Base-by-base conservation (phyloP, 306 rosid genomes). In the Pachyrhizus erosus region DNA sequence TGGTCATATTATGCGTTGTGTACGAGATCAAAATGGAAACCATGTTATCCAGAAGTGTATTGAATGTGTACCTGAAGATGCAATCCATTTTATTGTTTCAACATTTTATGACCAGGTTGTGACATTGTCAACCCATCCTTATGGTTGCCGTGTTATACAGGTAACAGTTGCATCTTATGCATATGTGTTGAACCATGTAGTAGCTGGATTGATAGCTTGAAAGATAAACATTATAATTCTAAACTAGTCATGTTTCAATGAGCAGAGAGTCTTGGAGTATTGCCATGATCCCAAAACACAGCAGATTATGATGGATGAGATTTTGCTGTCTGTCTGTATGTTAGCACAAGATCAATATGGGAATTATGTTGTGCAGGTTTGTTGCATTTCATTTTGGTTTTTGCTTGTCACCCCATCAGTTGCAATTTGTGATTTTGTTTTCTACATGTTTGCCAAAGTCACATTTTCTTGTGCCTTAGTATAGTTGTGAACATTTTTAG, bases 271-370 rank as follows among this genome's bases (percentile, higher is more conserved):
- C 74, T 89, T 95, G 77, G 99, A 95, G 85, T 93, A 93, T 87
- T 95, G 99, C 84, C 83, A 80, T 39, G 98, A 95, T 82, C 87
- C 87, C 84, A 85, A 80, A 72, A 95, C 99, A 0, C 94, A 93
- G 87, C 89, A 89, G 88, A 90, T 88, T 86, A 92, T 95, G 86
- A 95, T 95, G 99, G 98, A 91, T 84, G 98, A 95, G 89, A 95
- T 95, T 84, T 84, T 95, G 87, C 94, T 92, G 83, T 90, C 96
- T 84, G 99, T 95, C 73, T 88, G 96, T 86, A 93, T 90, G 94
- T 87, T 95, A 87, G 99, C 97, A 43, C 98, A 93, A 82, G 98
- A 95, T 60, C 99, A 95, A 84, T 95, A 93, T 64, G 99, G 99
- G 73, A 95, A 95, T 79, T 95, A 95, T 75, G 99, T 95, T 42